phyloP scores from a whole-genome alignment of 2,329 filamentous ascomycete genomes.

The Paecilomyces variotii region DNA sequence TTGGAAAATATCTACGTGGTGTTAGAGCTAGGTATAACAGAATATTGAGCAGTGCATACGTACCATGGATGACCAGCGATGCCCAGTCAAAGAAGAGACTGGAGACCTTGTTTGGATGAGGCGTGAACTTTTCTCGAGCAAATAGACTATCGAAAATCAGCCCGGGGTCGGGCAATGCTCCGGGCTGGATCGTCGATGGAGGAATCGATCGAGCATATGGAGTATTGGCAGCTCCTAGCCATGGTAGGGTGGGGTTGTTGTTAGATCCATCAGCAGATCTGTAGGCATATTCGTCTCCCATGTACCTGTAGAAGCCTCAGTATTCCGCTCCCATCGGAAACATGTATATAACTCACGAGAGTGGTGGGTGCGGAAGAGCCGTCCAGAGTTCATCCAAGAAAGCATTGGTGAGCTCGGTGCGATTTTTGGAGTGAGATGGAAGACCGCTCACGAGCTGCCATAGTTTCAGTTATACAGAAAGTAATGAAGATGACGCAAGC shows the following conservation, averaged over 20 bases:
- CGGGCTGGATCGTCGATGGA: constrained; percentile 51
- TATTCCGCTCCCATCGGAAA: background rate
- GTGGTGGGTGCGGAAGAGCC: constrained; percentile 63
- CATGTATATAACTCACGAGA: constrained; percentile 43
- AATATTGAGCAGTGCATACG: constrained; percentile 4
- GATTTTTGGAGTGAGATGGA: constrained; percentile 53
- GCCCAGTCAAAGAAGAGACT: constrained; percentile 67
- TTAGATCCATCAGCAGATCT: constrained; percentile 62
- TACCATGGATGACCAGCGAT: constrained; percentile 64
- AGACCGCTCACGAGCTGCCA: constrained; percentile 55
- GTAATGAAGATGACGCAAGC: background rate
- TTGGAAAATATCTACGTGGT: constrained; percentile 56
- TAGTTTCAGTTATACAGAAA: background rate
- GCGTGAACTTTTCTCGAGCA: constrained; percentile 34
- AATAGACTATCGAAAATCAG: constrained; percentile 39
- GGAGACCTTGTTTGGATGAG: constrained; percentile 64
- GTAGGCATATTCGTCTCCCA: constrained; percentile 53
- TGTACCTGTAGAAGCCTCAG: constrained; percentile 24
- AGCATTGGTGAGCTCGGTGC: constrained; percentile 55
- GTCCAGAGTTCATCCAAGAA: constrained; percentile 66
- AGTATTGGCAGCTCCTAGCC: constrained; percentile 59
- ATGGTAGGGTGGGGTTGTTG: constrained; percentile 61
- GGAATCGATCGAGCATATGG: constrained; percentile 59
- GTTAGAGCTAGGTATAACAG: background rate
- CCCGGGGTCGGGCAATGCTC: constrained; percentile 59